These are phyloP conservation scores for Mortierella hygrophila DNA, from an alignment of 192 early-diverging fungal species.

Conservation along the genomic window DNA sequence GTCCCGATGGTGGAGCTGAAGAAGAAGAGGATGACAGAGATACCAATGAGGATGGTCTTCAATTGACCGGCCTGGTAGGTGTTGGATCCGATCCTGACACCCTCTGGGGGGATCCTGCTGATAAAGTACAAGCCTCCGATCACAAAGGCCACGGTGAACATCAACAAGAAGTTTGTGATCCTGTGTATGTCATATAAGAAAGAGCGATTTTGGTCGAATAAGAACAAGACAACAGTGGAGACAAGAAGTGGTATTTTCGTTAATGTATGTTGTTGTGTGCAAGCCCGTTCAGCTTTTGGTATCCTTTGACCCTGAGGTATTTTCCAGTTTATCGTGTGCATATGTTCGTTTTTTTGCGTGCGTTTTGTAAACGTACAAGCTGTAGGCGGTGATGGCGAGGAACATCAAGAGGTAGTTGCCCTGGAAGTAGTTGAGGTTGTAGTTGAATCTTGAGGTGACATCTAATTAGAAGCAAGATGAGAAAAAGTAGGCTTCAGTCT, in stretches of 20 bases:
- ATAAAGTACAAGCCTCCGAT: constrained; percentile 63
- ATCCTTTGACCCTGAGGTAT: background rate
- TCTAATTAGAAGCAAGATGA: constrained; percentile 28
- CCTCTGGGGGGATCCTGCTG: constrained; percentile 59
- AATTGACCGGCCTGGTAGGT: constrained; percentile 57
- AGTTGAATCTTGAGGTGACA: constrained; percentile 60
- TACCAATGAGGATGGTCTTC: constrained; percentile 57
- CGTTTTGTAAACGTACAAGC: constrained; percentile 58
- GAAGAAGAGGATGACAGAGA: constrained; percentile 64
- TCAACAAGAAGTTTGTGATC: constrained; percentile 62
- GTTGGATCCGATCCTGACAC: constrained; percentile 53
- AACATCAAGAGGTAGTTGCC: constrained; percentile 72
- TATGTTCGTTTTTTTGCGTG: background rate
- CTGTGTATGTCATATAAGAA: constrained; percentile 25
- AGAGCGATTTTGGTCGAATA: background rate
- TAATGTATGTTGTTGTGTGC: background rate
- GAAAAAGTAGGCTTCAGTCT: background rate
- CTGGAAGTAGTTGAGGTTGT: constrained; percentile 72
- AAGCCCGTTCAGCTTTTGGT: background rate
- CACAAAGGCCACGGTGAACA: constrained; percentile 65
- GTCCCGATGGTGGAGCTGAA: constrained; percentile 65
- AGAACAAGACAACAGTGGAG: background rate
- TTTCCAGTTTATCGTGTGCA: background rate
- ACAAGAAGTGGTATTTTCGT: background rate
- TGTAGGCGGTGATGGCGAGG: constrained; percentile 66